Conservation (phyloP, 2,329 filamentous ascomycete species). For the Bipolaris oryzae region DNA sequence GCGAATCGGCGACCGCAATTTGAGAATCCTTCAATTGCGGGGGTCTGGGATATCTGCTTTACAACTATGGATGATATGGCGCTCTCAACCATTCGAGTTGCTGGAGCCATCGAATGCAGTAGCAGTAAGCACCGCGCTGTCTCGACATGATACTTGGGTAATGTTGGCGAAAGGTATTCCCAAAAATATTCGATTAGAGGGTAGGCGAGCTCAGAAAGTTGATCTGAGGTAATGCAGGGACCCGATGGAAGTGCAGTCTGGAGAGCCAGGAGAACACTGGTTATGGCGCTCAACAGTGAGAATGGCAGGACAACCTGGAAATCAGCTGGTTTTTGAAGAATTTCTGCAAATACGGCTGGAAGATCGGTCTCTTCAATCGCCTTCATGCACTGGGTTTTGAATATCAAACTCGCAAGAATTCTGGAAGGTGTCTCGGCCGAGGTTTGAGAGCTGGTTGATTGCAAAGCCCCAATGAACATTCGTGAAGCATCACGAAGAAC, state of each 20-base stretch:
- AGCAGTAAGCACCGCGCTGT: slow-evolving; percentile 86
- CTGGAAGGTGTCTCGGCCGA: slow-evolving; percentile 40
- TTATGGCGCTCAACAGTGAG: slow-evolving; percentile 39
- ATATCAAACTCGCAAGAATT: slow-evolving; percentile 42
- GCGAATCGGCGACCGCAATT: slow-evolving; percentile 73
- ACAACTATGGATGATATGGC: slow-evolving; percentile 72
- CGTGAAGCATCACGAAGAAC: slow-evolving; percentile 39
- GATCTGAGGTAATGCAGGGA: slow-evolving; percentile 44
- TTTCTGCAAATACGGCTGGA: slow-evolving; percentile 30
- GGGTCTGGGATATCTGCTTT: slow-evolving; percentile 8
- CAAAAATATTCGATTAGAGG: slow-evolving; percentile 76
- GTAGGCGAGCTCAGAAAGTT: slow-evolving; percentile 68
- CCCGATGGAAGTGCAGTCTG: slow-evolving; percentile 34
- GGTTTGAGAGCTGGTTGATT: slow-evolving; percentile 9
- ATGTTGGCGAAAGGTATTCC: slow-evolving; percentile 78
- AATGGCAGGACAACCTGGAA: slow-evolving; percentile 28
- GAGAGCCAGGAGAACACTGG: slow-evolving; percentile 41
- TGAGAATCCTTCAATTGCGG: slow-evolving; percentile 8
- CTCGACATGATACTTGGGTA: slow-evolving; percentile 94
- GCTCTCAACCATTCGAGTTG: slow-evolving; percentile 78
- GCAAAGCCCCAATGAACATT: slow-evolving; percentile 35
- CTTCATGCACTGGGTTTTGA: slow-evolving; percentile 36
- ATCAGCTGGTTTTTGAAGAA: slow-evolving; percentile 20
- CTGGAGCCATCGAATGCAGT: slow-evolving; percentile 73
- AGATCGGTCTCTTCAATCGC: slow-evolving; percentile 37